Conservation (phyloP, 768 basidiomycete genomes). For the Tricholomella constricta region DNA sequence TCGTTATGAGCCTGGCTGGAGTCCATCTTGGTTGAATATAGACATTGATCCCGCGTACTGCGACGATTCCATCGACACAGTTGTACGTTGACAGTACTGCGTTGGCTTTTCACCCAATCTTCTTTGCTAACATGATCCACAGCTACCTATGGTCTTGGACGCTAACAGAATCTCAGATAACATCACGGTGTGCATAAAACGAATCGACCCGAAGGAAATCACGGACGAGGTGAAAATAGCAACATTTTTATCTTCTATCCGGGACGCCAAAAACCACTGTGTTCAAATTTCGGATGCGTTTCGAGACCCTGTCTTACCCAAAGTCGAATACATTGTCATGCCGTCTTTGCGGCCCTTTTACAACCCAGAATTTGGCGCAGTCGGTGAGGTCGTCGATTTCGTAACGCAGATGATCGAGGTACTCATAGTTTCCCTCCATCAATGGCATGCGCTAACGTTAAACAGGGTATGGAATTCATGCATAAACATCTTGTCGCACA, state of each 20-base stretch:
- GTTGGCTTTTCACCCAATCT: no score
- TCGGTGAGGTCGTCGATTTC: constrained; percentile 32
- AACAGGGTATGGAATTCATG: constrained; percentile 33
- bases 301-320: constrained; percentile 9
- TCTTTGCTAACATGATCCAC: not conserved
- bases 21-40: constrained; percentile 27
- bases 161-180: constrained; percentile 3
- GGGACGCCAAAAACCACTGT: constrained; percentile 11
- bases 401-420: constrained; percentile 28
- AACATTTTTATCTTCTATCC: constrained; percentile 9
- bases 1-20: constrained; percentile 33
- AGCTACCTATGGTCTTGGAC: constrained; percentile 12
- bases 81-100: not conserved
- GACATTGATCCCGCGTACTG: constrained; percentile 7
- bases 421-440: no score
- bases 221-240: constrained; percentile 12
- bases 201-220: constrained; percentile 2
- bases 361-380: constrained; percentile 31
- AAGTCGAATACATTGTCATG: constrained; percentile 31
- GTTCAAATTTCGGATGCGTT: constrained; percentile 23
- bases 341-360: constrained; percentile 38
- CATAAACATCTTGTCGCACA: constrained; percentile 34
- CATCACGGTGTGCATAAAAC: constrained; percentile 10
- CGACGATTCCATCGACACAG: constrained; percentile 1
- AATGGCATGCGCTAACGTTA: not conserved